Evolutionary conservation across 768 basidiomycete genomes (phyloP).

Genomic region (Mycena haematopus): DNA sequence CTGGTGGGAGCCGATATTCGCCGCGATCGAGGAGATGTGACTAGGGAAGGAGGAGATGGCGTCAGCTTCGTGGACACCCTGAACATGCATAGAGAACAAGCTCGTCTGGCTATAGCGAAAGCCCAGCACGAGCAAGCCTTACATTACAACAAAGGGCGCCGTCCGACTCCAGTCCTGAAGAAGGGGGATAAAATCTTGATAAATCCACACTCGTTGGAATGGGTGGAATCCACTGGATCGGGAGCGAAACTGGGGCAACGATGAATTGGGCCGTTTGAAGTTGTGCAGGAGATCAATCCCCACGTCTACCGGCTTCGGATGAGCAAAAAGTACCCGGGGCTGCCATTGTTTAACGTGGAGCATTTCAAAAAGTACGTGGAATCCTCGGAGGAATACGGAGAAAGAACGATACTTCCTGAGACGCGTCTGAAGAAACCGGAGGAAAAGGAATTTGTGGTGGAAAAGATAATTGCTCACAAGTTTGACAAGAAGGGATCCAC

Average conservation of each 20-base stretch:
- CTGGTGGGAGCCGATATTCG: too few species aligned
- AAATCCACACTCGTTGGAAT: neutral
- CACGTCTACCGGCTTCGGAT: neutral
- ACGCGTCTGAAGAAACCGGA: neutral
- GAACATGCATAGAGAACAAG: neutral
- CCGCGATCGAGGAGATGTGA: too few species aligned
- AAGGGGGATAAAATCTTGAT: neutral
- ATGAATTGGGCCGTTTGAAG: neutral
- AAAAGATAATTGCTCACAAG: constrained; percentile 10
- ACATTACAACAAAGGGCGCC: neutral
- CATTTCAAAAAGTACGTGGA: constrained; percentile 2
- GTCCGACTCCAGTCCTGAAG: neutral
- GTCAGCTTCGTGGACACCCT: neutral
- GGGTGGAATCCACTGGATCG: neutral
- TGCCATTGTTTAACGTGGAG: neutral
- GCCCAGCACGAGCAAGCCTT: neutral
- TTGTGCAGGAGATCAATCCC: neutral
- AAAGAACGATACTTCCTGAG: neutral
- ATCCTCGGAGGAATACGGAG: neutral
- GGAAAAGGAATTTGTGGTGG: constrained; percentile 5
- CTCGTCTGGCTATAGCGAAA: neutral
- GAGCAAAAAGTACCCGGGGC: neutral
- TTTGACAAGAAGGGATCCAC: neutral
- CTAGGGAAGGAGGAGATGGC: too few species aligned
- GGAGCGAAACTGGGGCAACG: neutral